Conservation (phyloP, 2,329 filamentous ascomycete species). For the Graphilbum fragrans region DNA sequence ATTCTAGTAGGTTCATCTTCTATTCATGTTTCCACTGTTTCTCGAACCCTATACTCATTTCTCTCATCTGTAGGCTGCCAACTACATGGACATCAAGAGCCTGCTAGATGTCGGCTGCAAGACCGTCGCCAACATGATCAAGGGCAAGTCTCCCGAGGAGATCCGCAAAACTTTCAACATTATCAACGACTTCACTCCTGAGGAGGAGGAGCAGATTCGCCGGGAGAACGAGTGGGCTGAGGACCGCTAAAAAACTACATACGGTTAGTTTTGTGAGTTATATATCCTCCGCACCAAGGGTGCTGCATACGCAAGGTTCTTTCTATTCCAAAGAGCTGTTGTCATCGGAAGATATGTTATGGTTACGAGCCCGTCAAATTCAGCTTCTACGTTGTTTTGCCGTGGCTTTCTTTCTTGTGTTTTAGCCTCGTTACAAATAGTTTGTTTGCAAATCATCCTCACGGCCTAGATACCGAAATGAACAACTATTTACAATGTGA, state of each 20-base stretch:
- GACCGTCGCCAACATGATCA: slow-evolving; percentile 99
- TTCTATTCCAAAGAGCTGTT: not conserved
- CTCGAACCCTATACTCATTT: not conserved
- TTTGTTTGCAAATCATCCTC: no score
- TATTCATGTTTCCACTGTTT: not conserved
- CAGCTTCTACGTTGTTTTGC: not conserved
- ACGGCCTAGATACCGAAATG: no score
- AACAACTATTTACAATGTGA: no score
- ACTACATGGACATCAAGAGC: slow-evolving; percentile 98
- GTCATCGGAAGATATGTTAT: not conserved
- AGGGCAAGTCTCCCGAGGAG: slow-evolving; percentile 98
- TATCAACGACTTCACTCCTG: slow-evolving; percentile 96
- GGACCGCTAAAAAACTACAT: slow-evolving; percentile 44
- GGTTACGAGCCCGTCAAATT: not conserved
- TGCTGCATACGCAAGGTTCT: no score
- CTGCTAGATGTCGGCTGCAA: slow-evolving; percentile 97
- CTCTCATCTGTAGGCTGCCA: slow-evolving; percentile 56
- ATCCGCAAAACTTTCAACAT: slow-evolving; percentile 99
- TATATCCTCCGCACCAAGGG: not conserved
- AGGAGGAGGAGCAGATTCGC: slow-evolving; percentile 96
- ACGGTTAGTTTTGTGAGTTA: not conserved
- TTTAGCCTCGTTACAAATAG: not conserved
- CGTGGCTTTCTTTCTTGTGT: slow-evolving; percentile 5
- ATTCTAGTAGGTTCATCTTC: slow-evolving; percentile 60
- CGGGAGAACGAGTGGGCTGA: slow-evolving; percentile 88